These are phyloP conservation scores for Pascua sp. DNA, from an alignment of 1,284 basidiomycete genomes.

Conservation along the genomic window DNA sequence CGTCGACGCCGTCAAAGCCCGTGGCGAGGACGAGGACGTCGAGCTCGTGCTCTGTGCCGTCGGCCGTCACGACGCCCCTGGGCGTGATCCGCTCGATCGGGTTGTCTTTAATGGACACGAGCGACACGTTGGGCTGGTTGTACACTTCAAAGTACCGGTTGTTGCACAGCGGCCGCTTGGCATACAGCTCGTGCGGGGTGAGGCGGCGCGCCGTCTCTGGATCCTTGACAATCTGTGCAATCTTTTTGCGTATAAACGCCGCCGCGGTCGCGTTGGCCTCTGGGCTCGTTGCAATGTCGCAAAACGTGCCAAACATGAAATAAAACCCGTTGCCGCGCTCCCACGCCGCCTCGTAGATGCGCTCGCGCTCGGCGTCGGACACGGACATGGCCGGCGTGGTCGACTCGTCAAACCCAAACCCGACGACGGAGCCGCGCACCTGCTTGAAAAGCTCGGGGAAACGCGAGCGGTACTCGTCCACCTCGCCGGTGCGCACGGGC, in stretches of 20 bases:
- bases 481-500: neutral
- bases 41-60: slow-evolving; percentile 10
- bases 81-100: slow-evolving; percentile 5
- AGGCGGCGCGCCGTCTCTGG: slow-evolving; percentile 9
- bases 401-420: slow-evolving; percentile 10
- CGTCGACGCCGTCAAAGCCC: slow-evolving; percentile 16
- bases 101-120: slow-evolving; percentile 9
- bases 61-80: slow-evolving; percentile 5
- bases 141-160: slow-evolving; percentile 15
- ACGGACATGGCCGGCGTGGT: slow-evolving; percentile 1
- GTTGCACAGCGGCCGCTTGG: slow-evolving; percentile 13
- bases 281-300: slow-evolving; percentile 4
- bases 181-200: slow-evolving; percentile 8
- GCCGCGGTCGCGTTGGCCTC: slow-evolving; percentile 11
- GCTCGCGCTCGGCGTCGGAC: slow-evolving; percentile 4
- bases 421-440: slow-evolving; percentile 4
- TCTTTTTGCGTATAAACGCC: slow-evolving; percentile 12
- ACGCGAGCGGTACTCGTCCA: neutral
- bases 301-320: slow-evolving; percentile 17
- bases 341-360: slow-evolving; percentile 10
- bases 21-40: slow-evolving; percentile 14
- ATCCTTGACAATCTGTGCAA: slow-evolving; percentile 9
- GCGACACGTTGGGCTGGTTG: slow-evolving; percentile 13
- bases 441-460: slow-evolving; percentile 8
- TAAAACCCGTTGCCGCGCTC: slow-evolving; percentile 11